Conservation (phyloP, 345 rosid genomes). For the Cardamine chenopodiifolia region DNA sequence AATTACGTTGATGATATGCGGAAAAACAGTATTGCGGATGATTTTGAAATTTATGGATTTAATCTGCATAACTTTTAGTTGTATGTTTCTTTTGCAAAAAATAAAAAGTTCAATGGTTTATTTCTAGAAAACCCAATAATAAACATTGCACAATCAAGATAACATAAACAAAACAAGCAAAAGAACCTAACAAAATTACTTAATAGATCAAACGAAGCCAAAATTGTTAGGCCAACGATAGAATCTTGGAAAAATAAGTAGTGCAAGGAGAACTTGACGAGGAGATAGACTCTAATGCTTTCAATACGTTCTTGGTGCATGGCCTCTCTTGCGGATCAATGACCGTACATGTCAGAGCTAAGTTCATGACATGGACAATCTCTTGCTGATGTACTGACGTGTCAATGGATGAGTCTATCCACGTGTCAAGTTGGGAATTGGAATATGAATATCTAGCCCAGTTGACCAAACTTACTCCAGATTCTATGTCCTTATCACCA, state of each 20-base stretch:
- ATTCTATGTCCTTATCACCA: conserved; percentile 50
- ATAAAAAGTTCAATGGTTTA: no score
- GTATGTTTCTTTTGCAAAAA: no score
- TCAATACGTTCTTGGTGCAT: conserved; percentile 48
- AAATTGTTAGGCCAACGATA: conserved; percentile 47
- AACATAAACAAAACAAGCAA: conserved; percentile 41
- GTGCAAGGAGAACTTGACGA: conserved; percentile 43
- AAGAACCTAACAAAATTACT: conserved; percentile 22
- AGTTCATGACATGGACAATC: conserved; percentile 63
- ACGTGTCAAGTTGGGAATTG: conserved; percentile 59
- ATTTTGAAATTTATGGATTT: no score
- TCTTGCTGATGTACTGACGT: conserved; percentile 42
- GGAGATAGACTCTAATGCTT: conserved; percentile 54
- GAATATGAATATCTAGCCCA: conserved; percentile 82
- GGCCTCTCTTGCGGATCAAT: conserved; percentile 71
- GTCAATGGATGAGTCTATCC: conserved; percentile 67
- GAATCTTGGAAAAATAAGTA: conserved; percentile 39
- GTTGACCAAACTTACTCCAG: conserved; percentile 61
- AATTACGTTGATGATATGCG: no score
- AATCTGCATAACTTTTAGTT: no score
- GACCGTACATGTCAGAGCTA: conserved; percentile 76
- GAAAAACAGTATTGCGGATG: no score
- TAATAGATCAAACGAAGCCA: conserved; percentile 4
- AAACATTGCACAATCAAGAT: no score
- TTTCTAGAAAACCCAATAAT: no score